Conservation (phyloP, 2,329 filamentous ascomycete species). For the Gnomoniopsis smithogilvyi region DNA sequence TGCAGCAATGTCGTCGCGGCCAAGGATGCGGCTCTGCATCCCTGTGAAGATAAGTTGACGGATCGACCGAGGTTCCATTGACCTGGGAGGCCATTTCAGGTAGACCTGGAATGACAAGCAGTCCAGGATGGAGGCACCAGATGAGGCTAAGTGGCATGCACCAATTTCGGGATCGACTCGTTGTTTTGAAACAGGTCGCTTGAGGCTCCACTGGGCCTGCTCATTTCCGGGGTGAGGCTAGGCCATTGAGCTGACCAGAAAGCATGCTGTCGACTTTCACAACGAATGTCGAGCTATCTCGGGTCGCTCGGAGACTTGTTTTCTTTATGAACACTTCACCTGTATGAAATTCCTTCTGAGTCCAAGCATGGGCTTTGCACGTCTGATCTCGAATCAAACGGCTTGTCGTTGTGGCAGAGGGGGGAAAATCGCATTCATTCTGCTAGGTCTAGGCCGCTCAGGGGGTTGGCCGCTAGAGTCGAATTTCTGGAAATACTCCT, state of each 20-base stretch:
- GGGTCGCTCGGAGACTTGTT: too few species aligned
- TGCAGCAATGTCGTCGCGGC: not conserved
- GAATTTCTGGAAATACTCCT: constrained; percentile 16
- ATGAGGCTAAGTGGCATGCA: constrained; percentile 1
- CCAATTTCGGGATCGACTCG: constrained; percentile 4
- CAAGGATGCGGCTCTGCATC: not conserved
- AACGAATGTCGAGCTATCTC: too few species aligned
- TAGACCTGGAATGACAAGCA: not conserved
- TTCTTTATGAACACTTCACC: too few species aligned
- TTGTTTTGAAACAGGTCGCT: constrained; percentile 18
- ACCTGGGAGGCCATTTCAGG: not conserved
- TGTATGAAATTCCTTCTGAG: too few species aligned
- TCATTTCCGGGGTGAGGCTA: constrained; percentile 12
- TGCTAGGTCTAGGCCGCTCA: not conserved
- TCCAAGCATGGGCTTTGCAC: too few species aligned
- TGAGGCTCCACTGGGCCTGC: constrained; percentile 10
- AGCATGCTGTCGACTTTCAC: not conserved
- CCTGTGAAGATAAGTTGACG: too few species aligned
- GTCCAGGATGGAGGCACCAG: not conserved
- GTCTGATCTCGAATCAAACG: too few species aligned
- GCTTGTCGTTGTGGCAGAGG: too few species aligned
- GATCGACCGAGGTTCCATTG: too few species aligned
- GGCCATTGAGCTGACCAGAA: not conserved
- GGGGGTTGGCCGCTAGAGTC: too few species aligned
- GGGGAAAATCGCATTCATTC: not conserved